phyloP scores from a whole-genome alignment of 1,139 yeast genomes.

The Hansenula sp. region DNA sequence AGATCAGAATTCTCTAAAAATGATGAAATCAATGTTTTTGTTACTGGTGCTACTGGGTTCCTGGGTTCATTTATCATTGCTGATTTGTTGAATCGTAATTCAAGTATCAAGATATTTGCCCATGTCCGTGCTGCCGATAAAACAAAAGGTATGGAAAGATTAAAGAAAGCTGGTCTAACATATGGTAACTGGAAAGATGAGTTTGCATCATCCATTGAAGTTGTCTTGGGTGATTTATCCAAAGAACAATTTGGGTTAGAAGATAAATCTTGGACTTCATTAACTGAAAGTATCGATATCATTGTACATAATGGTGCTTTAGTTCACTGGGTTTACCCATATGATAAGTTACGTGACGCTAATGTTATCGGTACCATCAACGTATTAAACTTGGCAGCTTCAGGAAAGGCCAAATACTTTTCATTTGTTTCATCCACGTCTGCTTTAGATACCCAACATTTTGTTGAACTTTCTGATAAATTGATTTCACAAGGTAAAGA shows the following conservation, averaged over 20 bases:
- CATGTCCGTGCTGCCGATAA: slow-evolving; percentile 85
- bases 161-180: slow-evolving; percentile 71
- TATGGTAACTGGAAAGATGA: slow-evolving; percentile 81
- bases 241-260: slow-evolving; percentile 65
- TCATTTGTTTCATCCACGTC: slow-evolving; percentile 96
- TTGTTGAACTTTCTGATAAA: slow-evolving; percentile 71
- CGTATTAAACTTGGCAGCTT: slow-evolving; percentile 70
- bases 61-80: slow-evolving; percentile 84
- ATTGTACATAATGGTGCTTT: slow-evolving; percentile 96
- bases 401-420: slow-evolving; percentile 82
- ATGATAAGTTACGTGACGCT: slow-evolving; percentile 84
- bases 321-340: slow-evolving; percentile 99
- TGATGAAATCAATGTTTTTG: slow-evolving; percentile 57
- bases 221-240: slow-evolving; percentile 83
- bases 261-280: slow-evolving; percentile 51
- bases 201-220: slow-evolving; percentile 55
- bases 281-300: slow-evolving; percentile 65
- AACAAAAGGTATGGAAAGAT: slow-evolving; percentile 69
- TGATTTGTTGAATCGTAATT: slow-evolving; percentile 59
- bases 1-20: slow-evolving; percentile 32
- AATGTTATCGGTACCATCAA: slow-evolving; percentile 88
- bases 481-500: slow-evolving; percentile 56
- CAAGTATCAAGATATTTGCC: slow-evolving; percentile 62
- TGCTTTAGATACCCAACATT: slow-evolving; percentile 80
- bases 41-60: slow-evolving; percentile 97